Evolutionary conservation across 2,329 filamentous ascomycete species (phyloP).

Genomic region (Paecilomyces variotii): DNA sequence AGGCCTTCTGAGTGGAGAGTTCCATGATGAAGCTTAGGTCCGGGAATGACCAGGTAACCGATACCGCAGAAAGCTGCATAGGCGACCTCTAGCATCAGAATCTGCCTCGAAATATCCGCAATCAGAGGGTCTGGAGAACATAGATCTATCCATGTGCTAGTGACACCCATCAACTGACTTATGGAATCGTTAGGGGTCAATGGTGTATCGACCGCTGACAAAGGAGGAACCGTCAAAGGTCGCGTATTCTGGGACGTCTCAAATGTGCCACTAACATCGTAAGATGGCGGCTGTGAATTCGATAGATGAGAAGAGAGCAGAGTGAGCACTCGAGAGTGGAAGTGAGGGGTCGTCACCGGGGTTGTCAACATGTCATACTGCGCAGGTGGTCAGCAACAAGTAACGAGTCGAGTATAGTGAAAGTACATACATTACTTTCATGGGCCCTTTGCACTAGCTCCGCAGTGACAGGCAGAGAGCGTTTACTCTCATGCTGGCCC

Average conservation of each 20-base stretch:
- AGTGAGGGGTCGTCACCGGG: constrained; percentile 53
- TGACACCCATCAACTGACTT: constrained; percentile 66
- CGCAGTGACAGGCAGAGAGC: constrained; percentile 41
- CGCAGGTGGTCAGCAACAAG: constrained; percentile 7
- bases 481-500: constrained; percentile 53
- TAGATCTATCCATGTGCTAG: constrained; percentile 90
- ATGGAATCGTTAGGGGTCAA: constrained; percentile 76
- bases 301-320: constrained; percentile 46
- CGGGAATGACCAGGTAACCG: constrained; percentile 71
- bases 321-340: constrained; percentile 50
- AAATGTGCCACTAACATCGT: constrained; percentile 30
- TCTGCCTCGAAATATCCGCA: constrained; percentile 78
- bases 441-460: constrained; percentile 48
- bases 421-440: constrained; percentile 43
- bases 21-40: constrained; percentile 59
- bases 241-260: constrained; percentile 33
- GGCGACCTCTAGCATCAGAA: constrained; percentile 81
- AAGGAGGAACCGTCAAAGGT: constrained; percentile 31
- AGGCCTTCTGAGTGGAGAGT: constrained; percentile 42
- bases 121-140: constrained; percentile 75
- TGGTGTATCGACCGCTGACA: constrained; percentile 44
- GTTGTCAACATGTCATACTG: constrained; percentile 60
- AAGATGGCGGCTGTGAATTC: constrained; percentile 28
- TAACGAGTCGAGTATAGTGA: not conserved
- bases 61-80: constrained; percentile 95